A percentile compares a stretch with the other conserved stretches of the same genome.
These are phyloP conservation scores for Sporodiniella umbellata DNA, from an alignment of 371 early-diverging fungal genomes.

Conservation along the genomic window DNA sequence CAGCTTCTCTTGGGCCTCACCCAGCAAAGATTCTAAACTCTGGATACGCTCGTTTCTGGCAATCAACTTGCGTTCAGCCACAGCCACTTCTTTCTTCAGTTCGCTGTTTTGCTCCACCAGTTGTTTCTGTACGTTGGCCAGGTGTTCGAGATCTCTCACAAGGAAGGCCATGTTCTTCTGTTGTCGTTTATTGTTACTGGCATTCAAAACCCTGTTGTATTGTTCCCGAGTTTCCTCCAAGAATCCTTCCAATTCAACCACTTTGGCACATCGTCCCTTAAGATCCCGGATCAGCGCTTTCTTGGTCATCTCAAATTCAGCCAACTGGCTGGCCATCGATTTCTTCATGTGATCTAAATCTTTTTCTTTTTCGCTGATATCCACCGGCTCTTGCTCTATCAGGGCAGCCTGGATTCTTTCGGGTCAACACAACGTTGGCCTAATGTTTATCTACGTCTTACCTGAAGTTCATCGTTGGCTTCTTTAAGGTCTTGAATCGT, in stretches of 20 bases:
- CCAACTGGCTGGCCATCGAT: slow-evolving; percentile 84
- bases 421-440: no score
- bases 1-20: slow-evolving; percentile 71
- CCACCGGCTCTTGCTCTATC: slow-evolving; percentile 21
- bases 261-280: slow-evolving; percentile 92
- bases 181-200: slow-evolving; percentile 77
- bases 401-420: slow-evolving; percentile 22
- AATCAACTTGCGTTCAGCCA: slow-evolving; percentile 85
- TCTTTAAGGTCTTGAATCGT: slow-evolving; percentile 60
- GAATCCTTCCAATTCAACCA: slow-evolving; percentile 89
- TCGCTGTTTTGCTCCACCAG: slow-evolving; percentile 90
- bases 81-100: slow-evolving; percentile 86
- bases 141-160: slow-evolving; percentile 92
- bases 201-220: slow-evolving; percentile 78
- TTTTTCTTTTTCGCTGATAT: slow-evolving; percentile 67
- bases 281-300: slow-evolving; percentile 94
- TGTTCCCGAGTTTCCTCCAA: slow-evolving; percentile 91
- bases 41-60: slow-evolving; percentile 91
- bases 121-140: slow-evolving; percentile 90
- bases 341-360: slow-evolving; percentile 86
- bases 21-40: slow-evolving; percentile 76
- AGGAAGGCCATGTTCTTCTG: slow-evolving; percentile 93
- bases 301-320: slow-evolving; percentile 96
- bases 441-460: no score
- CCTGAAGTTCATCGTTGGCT: slow-evolving; percentile 71